Base-by-base conservation (phyloP, 2,329 filamentous ascomycete genomes). In the Sclerotinia glacialis region DNA sequence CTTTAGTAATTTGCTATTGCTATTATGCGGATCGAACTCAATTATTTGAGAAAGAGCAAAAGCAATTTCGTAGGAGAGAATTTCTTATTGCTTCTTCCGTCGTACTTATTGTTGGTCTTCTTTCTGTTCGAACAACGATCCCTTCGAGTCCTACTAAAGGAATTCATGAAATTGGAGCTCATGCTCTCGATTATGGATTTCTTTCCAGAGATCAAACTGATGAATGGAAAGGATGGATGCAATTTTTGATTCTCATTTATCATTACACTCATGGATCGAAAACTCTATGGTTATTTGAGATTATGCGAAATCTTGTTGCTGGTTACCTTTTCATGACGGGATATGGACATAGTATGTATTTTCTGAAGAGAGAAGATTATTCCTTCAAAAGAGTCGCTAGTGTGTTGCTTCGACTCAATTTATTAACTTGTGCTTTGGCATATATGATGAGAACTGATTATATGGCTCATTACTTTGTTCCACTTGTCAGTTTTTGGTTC, bases 161-260 rank as follows among this genome's bases (percentile, higher is more conserved):
- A 9, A 26, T 40, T 14, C 37, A 46, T 26, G 69, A 68, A 49
- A 44, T 49, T 21, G 49, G 60, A 31, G 34, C 31, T 11, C 54
- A 62, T n/a, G 16, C 53, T 31, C 31, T 53, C 3, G 75, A 77
- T 60, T 73, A 78, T 47, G 76, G 76, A 1, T 82, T 84, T 64
- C 76, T 88, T 6, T 80, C 82, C 0, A 80, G 86, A 61, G 79
- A 82, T 55, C 84, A 88, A 70, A 85, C 83, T 0, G 82, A 88
- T 68, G 87, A 89, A 73, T 87, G 86, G 82, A 89, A 88, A 76
- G 87, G 87, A 2, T 83, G 85, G 80, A 86, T 89, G 83, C 86
- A 88, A 69, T 79, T 80, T 18, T 75, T 81, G 23, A 78, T 85
- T 53, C 76, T 87, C 23, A 77, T 85, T 16, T 88, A 86, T 71